Evolutionary conservation across 2,329 filamentous ascomycete genomes (phyloP).

Genomic region (Fusarium newnesense): DNA sequence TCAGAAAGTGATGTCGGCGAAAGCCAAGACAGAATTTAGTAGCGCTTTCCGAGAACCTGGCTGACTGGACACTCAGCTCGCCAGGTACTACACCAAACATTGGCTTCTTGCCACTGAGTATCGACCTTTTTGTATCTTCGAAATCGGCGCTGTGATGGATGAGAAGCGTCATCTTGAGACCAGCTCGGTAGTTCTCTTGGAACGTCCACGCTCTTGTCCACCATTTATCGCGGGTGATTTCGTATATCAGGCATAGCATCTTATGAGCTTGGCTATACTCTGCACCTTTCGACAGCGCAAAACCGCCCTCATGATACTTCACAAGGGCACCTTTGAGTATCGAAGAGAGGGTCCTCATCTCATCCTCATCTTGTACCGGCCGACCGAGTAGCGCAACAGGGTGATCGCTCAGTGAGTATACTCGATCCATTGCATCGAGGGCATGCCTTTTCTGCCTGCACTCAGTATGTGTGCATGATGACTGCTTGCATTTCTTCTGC

Average conservation of each 20-base stretch:
- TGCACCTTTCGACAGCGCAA: slow-evolving; percentile 2
- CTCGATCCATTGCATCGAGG: slow-evolving; percentile 47
- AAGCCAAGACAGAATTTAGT: slow-evolving; percentile 43
- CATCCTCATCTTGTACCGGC: slow-evolving; percentile 9
- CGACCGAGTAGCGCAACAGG: slow-evolving; percentile 45
- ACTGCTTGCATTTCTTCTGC: slow-evolving; percentile 35
- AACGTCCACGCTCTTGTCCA: slow-evolving; percentile 49
- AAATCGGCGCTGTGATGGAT: slow-evolving; percentile 39
- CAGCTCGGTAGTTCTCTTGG: slow-evolving; percentile 49
- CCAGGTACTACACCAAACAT: slow-evolving; percentile 28
- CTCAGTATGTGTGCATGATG: slow-evolving; percentile 19
- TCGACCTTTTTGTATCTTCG: slow-evolving; percentile 36
- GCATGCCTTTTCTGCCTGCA: slow-evolving; percentile 43
- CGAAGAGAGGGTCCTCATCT: slow-evolving; percentile 12
- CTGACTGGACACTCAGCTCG: slow-evolving; percentile 42
- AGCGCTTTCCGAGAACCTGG: slow-evolving; percentile 32
- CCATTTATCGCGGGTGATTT: slow-evolving; percentile 45
- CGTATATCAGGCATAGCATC: slow-evolving; percentile 35
- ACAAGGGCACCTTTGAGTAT: slow-evolving; percentile 40
- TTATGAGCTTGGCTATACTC: slow-evolving; percentile 7
- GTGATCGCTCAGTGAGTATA: slow-evolving; percentile 46
- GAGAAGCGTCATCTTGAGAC: slow-evolving; percentile 42
- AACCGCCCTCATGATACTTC: neutral
- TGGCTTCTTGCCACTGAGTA: neutral
- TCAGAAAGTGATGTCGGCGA: neutral